Percentiles rank a stretch among this genome's conserved stretches.
Conservation (phyloP, 352 stramenopile species). For the Pythium aristosporum region DNA sequence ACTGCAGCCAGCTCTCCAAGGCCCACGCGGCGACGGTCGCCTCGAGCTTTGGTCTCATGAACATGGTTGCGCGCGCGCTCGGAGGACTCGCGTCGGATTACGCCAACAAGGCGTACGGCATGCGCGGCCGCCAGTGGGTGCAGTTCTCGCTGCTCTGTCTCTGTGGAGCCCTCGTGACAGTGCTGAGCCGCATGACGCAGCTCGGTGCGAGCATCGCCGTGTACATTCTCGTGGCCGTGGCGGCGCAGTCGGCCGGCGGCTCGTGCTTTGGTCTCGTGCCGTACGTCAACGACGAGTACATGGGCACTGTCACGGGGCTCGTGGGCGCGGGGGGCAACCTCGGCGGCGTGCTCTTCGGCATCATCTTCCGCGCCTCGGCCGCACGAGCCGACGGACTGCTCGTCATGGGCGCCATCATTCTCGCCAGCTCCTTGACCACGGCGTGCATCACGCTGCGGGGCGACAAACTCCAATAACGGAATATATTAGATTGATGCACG, state of each 20-base stretch:
- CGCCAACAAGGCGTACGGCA: slow-evolving; percentile 80
- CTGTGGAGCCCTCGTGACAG: slow-evolving; percentile 82
- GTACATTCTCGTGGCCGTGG: slow-evolving; percentile 92
- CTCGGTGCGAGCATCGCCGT: slow-evolving; percentile 75
- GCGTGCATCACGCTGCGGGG: slow-evolving; percentile 42
- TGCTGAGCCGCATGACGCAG: slow-evolving; percentile 78
- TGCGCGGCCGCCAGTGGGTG: slow-evolving; percentile 85
- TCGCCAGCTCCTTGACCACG: slow-evolving; percentile 47
- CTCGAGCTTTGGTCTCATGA: slow-evolving; percentile 94
- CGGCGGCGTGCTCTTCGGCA: slow-evolving; percentile 64
- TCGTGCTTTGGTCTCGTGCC: slow-evolving; percentile 72
- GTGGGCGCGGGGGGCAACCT: slow-evolving; percentile 70
- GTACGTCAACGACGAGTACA: slow-evolving; percentile 69
- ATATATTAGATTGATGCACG: background rate
- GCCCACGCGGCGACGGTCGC: slow-evolving; percentile 81
- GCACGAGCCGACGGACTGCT: slow-evolving; percentile 43
- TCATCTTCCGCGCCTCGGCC: slow-evolving; percentile 54
- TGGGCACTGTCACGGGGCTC: slow-evolving; percentile 60
- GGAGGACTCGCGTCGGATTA: slow-evolving; percentile 87
- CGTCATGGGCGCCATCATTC: slow-evolving; percentile 59
- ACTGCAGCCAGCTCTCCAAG: slow-evolving; percentile 52
- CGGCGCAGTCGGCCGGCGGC: slow-evolving; percentile 82
- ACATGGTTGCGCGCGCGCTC: slow-evolving; percentile 90
- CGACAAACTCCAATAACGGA: slow-evolving; percentile 27
- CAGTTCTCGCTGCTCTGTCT: slow-evolving; percentile 81